Evolutionary conservation across 129 eudicot species (phyloP).

Genomic region (Pittosporum tobira): DNA sequence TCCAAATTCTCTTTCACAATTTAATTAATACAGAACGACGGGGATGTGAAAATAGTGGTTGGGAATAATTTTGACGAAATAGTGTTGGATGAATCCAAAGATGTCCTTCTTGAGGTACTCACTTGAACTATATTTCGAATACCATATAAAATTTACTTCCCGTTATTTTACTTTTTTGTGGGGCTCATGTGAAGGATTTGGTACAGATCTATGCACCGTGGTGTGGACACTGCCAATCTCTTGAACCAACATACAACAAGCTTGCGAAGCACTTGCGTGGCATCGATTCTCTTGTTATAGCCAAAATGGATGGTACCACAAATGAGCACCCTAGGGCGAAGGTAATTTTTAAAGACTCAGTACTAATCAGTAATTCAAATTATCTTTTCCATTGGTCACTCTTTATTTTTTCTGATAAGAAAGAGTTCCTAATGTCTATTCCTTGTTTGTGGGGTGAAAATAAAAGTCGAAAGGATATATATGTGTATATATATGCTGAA

Average conservation of each 20-base stretch:
- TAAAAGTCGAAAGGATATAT: too few relatives aligned
- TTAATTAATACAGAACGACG: conserved; percentile 54
- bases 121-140: not conserved
- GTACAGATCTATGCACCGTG: conserved; percentile 80
- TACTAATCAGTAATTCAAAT: not conserved
- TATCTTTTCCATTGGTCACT: conserved; percentile 10
- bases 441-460: not conserved
- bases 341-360: conserved; percentile 26
- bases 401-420: not conserved
- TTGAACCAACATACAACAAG: conserved; percentile 83
- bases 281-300: conserved; percentile 58
- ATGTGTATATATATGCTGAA: too few relatives aligned
- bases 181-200: not conserved
- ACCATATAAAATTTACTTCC: not conserved
- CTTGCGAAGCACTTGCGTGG: conserved; percentile 74
- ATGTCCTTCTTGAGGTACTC: conserved; percentile 91
- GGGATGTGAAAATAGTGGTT: conserved; percentile 88
- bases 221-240: conserved; percentile 92
- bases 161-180: conserved; percentile 2
- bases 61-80: conserved; percentile 89
- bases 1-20: not conserved
- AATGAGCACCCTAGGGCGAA: conserved; percentile 80
- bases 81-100: conserved; percentile 87
- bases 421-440: not conserved
- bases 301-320: conserved; percentile 85